Conservation (phyloP, 371 early-diverging fungal genomes). For the Mucor ambiguus region DNA sequence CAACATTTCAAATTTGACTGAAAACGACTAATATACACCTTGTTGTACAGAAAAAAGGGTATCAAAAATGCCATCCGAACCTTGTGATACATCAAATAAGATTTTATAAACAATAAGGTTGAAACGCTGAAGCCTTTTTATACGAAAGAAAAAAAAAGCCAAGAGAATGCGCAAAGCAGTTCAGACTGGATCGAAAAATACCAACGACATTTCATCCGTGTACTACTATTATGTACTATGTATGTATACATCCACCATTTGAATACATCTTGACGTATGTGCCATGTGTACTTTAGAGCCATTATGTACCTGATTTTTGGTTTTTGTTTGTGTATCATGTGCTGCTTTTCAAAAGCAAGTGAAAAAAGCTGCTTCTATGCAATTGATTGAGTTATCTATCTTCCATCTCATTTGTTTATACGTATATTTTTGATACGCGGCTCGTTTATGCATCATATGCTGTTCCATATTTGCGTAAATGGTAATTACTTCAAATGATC, state of each 20-base stretch:
- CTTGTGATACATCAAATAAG: conserved; percentile 5
- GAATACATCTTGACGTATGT: not conserved
- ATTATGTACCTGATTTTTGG: not conserved
- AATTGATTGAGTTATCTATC: not conserved
- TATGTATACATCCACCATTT: not conserved
- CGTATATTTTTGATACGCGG: not conserved
- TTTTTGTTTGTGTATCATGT: not conserved
- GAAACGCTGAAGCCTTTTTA: not conserved
- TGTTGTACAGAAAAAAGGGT: conserved; percentile 1
- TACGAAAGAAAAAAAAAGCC: not conserved
- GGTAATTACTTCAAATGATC: not conserved
- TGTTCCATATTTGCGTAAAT: not conserved
- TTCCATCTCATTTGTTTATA: not conserved
- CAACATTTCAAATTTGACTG: not conserved
- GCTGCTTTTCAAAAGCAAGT: not conserved
- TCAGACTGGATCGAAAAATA: not conserved
- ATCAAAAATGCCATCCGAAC: conserved; percentile 5
- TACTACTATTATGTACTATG: not conserved
- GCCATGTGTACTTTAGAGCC: not conserved
- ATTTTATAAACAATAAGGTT: not conserved
- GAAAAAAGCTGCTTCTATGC: not conserved
- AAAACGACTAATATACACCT: not conserved
- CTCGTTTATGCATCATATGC: not conserved
- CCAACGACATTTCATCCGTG: not conserved
- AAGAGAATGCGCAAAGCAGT: not conserved